These are phyloP conservation scores for Hypoxylon sp. DNA, from an alignment of 2,329 filamentous ascomycete species.

Conservation along the genomic window DNA sequence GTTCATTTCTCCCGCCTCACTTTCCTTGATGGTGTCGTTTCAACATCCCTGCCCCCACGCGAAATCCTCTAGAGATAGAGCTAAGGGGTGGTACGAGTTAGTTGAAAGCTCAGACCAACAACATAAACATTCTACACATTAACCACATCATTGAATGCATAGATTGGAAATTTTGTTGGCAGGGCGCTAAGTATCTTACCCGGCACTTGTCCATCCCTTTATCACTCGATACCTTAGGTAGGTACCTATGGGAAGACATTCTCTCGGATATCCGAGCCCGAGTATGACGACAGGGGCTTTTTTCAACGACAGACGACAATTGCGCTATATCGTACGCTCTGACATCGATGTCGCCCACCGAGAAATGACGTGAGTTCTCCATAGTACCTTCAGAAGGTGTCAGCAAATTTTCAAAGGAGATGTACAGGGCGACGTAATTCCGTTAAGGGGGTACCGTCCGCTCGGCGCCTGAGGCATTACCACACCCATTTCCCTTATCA, in stretches of 20 bases:
- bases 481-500: background rate
- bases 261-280: slow-evolving; percentile 5
- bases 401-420: slow-evolving; percentile 22
- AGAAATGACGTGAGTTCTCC: slow-evolving; percentile 27
- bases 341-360: slow-evolving; percentile 15
- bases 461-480: background rate
- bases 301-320: slow-evolving; percentile 1
- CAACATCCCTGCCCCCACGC: slow-evolving; percentile 43
- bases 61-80: slow-evolving; percentile 28
- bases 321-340: slow-evolving; percentile 22
- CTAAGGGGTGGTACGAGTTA: slow-evolving; percentile 29
- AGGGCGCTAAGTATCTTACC: background rate
- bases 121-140: slow-evolving; percentile 18
- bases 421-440: slow-evolving; percentile 5
- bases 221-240: background rate
- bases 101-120: slow-evolving; percentile 44
- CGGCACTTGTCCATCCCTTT: slow-evolving; percentile 9
- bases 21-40: slow-evolving; percentile 40
- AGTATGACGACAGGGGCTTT: slow-evolving; percentile 6
- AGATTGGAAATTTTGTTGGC: slow-evolving; percentile 14
- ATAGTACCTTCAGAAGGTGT: slow-evolving; percentile 17
- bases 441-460: slow-evolving; percentile 5
- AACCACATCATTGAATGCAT: slow-evolving; percentile 10
- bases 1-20: slow-evolving; percentile 42
- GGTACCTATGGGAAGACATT: background rate